Evolutionary conservation across 257 asterid species (phyloP).

Genomic region (Capsicum baccatum): DNA sequence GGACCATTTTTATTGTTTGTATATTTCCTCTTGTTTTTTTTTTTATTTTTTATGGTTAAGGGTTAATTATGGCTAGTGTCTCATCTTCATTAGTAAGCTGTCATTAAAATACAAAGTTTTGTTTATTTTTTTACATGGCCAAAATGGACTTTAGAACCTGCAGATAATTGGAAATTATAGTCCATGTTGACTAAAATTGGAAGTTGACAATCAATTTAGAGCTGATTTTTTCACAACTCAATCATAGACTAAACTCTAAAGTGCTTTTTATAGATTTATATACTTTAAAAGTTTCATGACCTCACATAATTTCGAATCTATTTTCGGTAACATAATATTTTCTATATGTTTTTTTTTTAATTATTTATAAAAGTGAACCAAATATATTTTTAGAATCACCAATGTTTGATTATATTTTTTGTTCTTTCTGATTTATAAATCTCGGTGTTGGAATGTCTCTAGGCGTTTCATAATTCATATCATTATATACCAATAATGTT

Average conservation of each 20-base stretch:
- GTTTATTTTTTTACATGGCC: not conserved
- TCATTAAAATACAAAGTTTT: not conserved
- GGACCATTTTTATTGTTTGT: not conserved
- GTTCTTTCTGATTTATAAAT: no score
- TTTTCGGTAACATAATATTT: not conserved
- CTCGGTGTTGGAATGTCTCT: no score
- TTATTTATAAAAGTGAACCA: no score
- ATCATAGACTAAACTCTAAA: not conserved
- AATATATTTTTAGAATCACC: not conserved
- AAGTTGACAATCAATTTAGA: not conserved
- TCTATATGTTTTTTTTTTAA: no score
- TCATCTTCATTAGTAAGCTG: not conserved
- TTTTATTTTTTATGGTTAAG: not conserved
- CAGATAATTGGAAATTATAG: not conserved
- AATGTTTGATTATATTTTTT: no score
- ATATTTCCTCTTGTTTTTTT: not conserved
- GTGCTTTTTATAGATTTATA: not conserved
- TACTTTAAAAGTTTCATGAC: not conserved
- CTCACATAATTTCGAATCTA: not conserved
- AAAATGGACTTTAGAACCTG: not conserved
- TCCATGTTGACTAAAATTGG: not conserved
- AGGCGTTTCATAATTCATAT: no score
- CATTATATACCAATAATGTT: no score
- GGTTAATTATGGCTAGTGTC: constrained; percentile 8
- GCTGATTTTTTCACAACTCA: not conserved